phyloP scores from a whole-genome alignment of 179 eudicot species.

The Sideroxylon spinosum region DNA sequence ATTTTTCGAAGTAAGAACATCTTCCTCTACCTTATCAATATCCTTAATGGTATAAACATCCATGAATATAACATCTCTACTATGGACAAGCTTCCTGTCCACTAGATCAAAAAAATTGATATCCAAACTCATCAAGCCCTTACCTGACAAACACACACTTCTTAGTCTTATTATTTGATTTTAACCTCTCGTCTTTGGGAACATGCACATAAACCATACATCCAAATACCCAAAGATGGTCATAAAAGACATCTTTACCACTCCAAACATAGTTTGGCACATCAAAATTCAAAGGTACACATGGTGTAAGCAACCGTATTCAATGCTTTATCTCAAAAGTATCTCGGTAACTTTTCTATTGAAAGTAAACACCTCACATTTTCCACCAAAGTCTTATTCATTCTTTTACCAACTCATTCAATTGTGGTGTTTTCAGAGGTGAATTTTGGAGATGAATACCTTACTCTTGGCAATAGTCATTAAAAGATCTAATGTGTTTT shows the following conservation, averaged over 20 bases:
- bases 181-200: slow-evolving; percentile 15
- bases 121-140: too few relatives aligned
- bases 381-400: slow-evolving; percentile 17
- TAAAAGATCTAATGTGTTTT: background rate
- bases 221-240: slow-evolving; percentile 14
- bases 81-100: too few relatives aligned
- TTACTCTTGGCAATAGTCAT: too few relatives aligned
- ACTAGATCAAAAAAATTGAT: too few relatives aligned
- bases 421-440: too few relatives aligned
- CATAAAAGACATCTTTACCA: slow-evolving; percentile 14
- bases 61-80: too few relatives aligned
- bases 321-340: slow-evolving; percentile 19
- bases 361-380: slow-evolving; percentile 3
- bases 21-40: background rate
- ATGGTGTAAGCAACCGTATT: background rate
- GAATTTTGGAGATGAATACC: background rate
- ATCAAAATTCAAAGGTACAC: too few relatives aligned
- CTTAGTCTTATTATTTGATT: too few relatives aligned
- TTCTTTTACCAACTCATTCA: too few relatives aligned
- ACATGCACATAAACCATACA: slow-evolving; percentile 19
- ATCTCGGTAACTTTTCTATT: background rate
- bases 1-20: background rate
- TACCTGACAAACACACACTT: background rate
- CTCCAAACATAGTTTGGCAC: background rate
- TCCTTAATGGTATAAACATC: background rate